Evolutionary conservation across 1,284 basidiomycete genomes (phyloP), one percentile per base, ranked within the genome.

Genomic region (Lignosus rhinocerotis): DNA sequence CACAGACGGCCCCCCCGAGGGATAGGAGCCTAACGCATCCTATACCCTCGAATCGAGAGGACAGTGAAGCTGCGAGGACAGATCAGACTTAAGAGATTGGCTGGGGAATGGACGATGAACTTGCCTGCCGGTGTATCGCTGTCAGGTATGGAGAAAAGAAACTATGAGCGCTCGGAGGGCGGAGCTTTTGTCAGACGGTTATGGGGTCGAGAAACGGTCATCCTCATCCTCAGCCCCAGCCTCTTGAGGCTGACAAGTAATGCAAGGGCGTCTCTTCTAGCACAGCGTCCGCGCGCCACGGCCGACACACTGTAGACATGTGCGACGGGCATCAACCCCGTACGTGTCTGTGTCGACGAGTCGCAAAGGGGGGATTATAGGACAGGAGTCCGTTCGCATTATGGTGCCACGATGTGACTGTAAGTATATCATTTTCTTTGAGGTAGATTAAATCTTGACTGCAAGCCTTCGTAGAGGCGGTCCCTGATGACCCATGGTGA

Each of bases 401-500:
- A 53, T 30, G 45, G 11, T 19, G 30, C 19, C 38, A 33, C 46
- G 30, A 16, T 33, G 17, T 38, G 10, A 21, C 4, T 9, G 32
- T 25, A 1, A 12, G 25, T 25, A 34, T 14, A 60, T 53, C 51
- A 54, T 38, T 25, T 53, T 58, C 43, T 43, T 4, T 55, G 16
- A 3, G 62, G 58, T 56, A 56, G 1, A 19, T 19, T 48, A 47
- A 52, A 58, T 45, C 51, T 56, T 34, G 56, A 59, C 48, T 72
- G 67, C 30, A 72, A 42, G 33, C 64, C 64, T 55, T 76, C 73
- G 55, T 72, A 82, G 19, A 85, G 65, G 66, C 84, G 81, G 58
- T 84, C 84, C 56, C 82, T 76, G 55, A 89, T 78, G 55, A 76
- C 73, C 88, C 88, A 91, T 11, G 85, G 84, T 0, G 76, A 74